Conservation (phyloP, 768 basidiomycete species). For the Termitomyces sp. region DNA sequence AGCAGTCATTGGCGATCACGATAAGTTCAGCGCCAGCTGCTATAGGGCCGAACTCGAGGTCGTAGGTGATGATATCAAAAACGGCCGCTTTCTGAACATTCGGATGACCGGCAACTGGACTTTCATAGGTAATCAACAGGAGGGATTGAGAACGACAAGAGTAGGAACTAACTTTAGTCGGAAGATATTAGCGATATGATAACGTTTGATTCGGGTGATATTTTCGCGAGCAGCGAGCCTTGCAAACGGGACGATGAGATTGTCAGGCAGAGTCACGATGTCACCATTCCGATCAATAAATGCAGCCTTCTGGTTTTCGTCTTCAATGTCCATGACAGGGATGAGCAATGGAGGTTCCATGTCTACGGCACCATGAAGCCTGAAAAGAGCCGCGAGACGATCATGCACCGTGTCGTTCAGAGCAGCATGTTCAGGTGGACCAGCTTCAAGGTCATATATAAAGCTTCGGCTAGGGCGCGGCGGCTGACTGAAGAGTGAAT, state of each 20-base stretch:
- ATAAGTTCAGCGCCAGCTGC: conserved; percentile 76
- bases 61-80: conserved; percentile 80
- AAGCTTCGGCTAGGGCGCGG: conserved; percentile 59
- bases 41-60: conserved; percentile 52
- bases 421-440: conserved; percentile 62
- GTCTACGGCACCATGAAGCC: conserved; percentile 85
- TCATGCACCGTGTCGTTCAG: conserved; percentile 76
- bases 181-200: conserved; percentile 71
- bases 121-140: conserved; percentile 19
- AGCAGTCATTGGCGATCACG: conserved; percentile 56
- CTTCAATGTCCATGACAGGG: conserved; percentile 58
- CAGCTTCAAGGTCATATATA: conserved; percentile 69
- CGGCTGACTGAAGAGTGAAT: conserved; percentile 72
- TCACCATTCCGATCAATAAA: conserved; percentile 82
- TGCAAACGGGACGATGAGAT: conserved; percentile 74
- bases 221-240: conserved; percentile 68
- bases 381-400: conserved; percentile 69
- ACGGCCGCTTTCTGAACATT: conserved; percentile 67
- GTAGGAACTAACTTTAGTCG: conserved; percentile 47
- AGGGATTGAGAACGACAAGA: conserved; percentile 5
- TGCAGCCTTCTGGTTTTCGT: conserved; percentile 59
- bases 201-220: conserved; percentile 73
- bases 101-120: conserved; percentile 68
- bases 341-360: conserved; percentile 83
- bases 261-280: conserved; percentile 65